These are phyloP conservation scores for Polychytrium aggregatum DNA, from an alignment of 192 early-diverging fungal species.

Conservation along the genomic window DNA sequence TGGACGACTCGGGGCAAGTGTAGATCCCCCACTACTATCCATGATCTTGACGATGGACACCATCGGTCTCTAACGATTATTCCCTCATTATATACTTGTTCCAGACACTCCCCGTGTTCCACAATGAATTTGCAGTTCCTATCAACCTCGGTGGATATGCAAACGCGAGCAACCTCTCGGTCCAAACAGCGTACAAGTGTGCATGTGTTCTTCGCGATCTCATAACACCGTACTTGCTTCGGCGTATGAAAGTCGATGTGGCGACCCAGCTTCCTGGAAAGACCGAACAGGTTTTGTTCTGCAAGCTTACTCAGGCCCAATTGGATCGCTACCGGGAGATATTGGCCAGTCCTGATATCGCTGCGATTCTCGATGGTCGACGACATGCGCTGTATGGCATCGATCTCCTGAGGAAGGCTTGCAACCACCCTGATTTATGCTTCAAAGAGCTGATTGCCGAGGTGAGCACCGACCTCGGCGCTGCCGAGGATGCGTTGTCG, in stretches of 20 bases:
- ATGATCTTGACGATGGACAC: no score
- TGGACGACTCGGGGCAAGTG: conserved; percentile 33
- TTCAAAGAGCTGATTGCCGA: conserved; percentile 13
- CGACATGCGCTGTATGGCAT: conserved; percentile 80
- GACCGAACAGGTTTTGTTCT: conserved; percentile 84
- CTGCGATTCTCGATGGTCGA: conserved; percentile 68
- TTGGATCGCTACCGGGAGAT: no score
- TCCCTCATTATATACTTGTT: background rate
- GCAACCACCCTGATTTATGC: conserved; percentile 87
- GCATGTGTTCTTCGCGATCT: conserved; percentile 82
- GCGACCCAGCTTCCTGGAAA: conserved; percentile 83
- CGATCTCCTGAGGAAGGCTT: conserved; percentile 88
- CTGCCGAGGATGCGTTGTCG: no score
- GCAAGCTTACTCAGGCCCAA: conserved; percentile 69
- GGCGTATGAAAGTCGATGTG: conserved; percentile 87
- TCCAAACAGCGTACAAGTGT: conserved; percentile 89
- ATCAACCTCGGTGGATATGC: conserved; percentile 88
- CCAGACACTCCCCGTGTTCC: conserved; percentile 69
- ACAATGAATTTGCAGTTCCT: conserved; percentile 83
- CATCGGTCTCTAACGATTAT: background rate
- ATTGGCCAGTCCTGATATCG: no score
- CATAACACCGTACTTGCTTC: conserved; percentile 85
- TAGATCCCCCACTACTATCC: background rate
- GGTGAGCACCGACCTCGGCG: no score
- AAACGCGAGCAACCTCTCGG: conserved; percentile 78